Evolutionary conservation across 2,329 filamentous ascomycete species (phyloP), one percentile per base, ranked within the genome.

Genomic region (Calonectria ilicicola): DNA sequence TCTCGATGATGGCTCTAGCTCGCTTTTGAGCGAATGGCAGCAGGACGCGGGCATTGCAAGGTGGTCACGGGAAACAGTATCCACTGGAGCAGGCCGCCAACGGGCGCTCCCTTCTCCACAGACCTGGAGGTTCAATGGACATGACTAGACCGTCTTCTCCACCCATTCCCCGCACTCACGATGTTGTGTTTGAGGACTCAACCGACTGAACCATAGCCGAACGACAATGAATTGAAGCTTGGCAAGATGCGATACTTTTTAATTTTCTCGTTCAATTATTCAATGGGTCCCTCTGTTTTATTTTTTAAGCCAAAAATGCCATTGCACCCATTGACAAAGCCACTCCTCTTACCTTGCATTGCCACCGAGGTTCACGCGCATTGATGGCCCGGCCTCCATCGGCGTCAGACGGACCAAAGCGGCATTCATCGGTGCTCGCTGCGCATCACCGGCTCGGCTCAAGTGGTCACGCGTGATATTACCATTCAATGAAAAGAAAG

Each of bases 381-480:
- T 46, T 47, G 32, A 65, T 46, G 27, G 46, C 32, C 47, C 64
- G 29, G 64, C 32, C 64, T 47, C 46, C 32, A 27, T 58, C 53
- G 53, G 53, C 53, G 53, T 40, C 53, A 38, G 53, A 26, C 47
- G 47, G 65, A 56, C 26, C 23, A 23, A 60, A 40, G 44, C 65
- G 67, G 67, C 60, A 70, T 70, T 35, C 67, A 23, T 70, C 67
- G 67, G 60, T 32, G 67, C 35, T 40, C 35, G 12, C 10, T 35
- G 23, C 47, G 32, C 47, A 58, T 62, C 53, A n/a, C n/a, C 53
- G 29, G 38, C 63, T 67, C 51, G 65, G 65, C 65, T 67, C 12
- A 44, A 40, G 53, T 26, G 21, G 53, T 60, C 53, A 60, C 53
- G 35, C 53, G 35, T 15, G 23, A 35, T 40, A 15, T 23, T 40